phyloP scores from a whole-genome alignment of 306 rosid genomes.

The Fragaria iinumae region DNA sequence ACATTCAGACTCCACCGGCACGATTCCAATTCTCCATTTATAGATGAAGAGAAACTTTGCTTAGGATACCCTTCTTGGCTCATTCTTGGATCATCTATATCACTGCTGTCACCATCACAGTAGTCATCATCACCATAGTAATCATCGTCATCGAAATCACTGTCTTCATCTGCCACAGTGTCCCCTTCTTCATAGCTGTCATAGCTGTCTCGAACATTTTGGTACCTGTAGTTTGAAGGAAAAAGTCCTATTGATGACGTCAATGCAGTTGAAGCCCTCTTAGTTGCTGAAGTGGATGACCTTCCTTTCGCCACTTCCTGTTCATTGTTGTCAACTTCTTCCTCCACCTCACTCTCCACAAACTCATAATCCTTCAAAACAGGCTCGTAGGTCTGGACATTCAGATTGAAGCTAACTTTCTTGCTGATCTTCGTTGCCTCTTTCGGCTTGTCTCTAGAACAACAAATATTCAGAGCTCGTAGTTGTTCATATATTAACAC shows the following conservation, averaged over 20 bases:
- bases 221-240: conserved; percentile 72
- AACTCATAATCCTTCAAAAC: conserved; percentile 45
- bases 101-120: conserved; percentile 28
- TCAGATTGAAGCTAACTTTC: conserved; percentile 87
- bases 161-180: conserved; percentile 39
- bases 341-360: conserved; percentile 42
- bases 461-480: conserved; percentile 18
- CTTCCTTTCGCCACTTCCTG: conserved; percentile 26
- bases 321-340: conserved; percentile 26
- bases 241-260: conserved; percentile 21
- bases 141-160: conserved; percentile 50
- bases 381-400: conserved; percentile 77
- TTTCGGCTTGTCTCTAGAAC: conserved; percentile 49
- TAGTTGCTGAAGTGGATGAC: conserved; percentile 23
- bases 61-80: conserved; percentile 34
- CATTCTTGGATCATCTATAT: conserved; percentile 21
- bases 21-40: conserved; percentile 3
- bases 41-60: conserved; percentile 20
- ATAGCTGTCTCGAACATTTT: conserved; percentile 49
- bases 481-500: neutral
- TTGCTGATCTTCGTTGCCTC: conserved; percentile 59
- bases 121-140: conserved; percentile 35
- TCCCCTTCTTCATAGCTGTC: conserved; percentile 60
- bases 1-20: neutral
- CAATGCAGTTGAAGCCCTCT: conserved; percentile 26